Evolutionary conservation across 2,329 filamentous ascomycete genomes (phyloP).

Genomic region (Gaeumannomyces tritici): DNA sequence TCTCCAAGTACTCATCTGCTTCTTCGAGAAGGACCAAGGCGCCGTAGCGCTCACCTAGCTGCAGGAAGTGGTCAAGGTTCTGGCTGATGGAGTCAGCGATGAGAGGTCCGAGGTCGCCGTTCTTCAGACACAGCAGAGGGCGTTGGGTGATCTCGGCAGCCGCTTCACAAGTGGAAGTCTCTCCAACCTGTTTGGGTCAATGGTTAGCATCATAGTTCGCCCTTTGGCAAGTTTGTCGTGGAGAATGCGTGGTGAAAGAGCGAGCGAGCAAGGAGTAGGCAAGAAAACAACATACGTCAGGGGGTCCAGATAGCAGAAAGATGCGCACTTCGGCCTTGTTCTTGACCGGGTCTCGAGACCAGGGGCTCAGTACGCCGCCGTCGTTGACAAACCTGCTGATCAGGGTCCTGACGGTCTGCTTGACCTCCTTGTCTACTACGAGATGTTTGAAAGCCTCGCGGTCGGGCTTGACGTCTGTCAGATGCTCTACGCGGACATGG

Average conservation of each 20-base stretch:
- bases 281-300: slow-evolving; percentile 21
- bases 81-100: slow-evolving; percentile 25
- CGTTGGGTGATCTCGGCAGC: slow-evolving; percentile 39
- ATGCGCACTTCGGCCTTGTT: slow-evolving; percentile 41
- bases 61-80: slow-evolving; percentile 36
- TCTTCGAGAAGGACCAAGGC: slow-evolving; percentile 48
- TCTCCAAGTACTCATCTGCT: slow-evolving; percentile 50
- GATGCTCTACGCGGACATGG: slow-evolving; percentile 26
- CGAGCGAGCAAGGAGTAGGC: neutral
- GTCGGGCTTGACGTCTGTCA: slow-evolving; percentile 31
- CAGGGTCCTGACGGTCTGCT: slow-evolving; percentile 34
- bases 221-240: no score
- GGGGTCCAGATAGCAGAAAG: slow-evolving; percentile 41
- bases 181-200: slow-evolving; percentile 29
- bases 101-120: slow-evolving; percentile 31
- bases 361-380: slow-evolving; percentile 29
- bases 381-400: slow-evolving; percentile 34
- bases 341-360: slow-evolving; percentile 35
- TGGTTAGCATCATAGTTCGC: neutral
- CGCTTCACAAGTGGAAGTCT: slow-evolving; percentile 47
- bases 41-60: slow-evolving; percentile 37
- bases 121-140: slow-evolving; percentile 41
- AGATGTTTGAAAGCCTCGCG: slow-evolving; percentile 40
- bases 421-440: slow-evolving; percentile 37
- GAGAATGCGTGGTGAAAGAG: no score